phyloP scores from a whole-genome alignment of 306 rosid species.

The Cicer cuneatum region DNA sequence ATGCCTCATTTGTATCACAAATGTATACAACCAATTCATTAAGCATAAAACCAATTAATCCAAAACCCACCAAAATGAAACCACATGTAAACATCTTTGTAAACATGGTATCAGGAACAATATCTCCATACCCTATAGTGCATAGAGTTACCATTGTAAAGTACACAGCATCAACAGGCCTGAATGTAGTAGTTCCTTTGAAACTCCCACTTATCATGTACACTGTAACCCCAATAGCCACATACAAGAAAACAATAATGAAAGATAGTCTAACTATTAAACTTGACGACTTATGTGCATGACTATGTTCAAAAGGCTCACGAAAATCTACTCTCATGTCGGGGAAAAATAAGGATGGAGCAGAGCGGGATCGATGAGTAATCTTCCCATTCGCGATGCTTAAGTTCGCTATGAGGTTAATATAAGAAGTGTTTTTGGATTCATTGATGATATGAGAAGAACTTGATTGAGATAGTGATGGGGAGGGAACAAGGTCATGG shows the following conservation, averaged over 20 bases:
- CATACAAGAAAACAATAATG: slow-evolving; percentile 51
- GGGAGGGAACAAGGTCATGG: slow-evolving; percentile 48
- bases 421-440: slow-evolving; percentile 46
- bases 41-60: slow-evolving; percentile 59
- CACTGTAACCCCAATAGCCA: slow-evolving; percentile 54
- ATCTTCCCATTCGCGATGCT: slow-evolving; percentile 49
- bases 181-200: slow-evolving; percentile 52
- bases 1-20: slow-evolving; percentile 69
- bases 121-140: slow-evolving; percentile 82
- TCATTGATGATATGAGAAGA: slow-evolving; percentile 50
- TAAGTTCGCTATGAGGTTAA: slow-evolving; percentile 57
- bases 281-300: slow-evolving; percentile 32
- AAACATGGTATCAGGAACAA: slow-evolving; percentile 62
- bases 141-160: slow-evolving; percentile 73
- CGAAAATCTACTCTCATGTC: slow-evolving; percentile 13
- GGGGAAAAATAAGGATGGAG: slow-evolving; percentile 61
- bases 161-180: slow-evolving; percentile 69
- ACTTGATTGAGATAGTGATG: slow-evolving; percentile 37
- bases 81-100: slow-evolving; percentile 66
- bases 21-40: slow-evolving; percentile 65
- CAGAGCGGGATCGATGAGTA: slow-evolving; percentile 60
- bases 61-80: slow-evolving; percentile 75
- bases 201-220: slow-evolving; percentile 52
- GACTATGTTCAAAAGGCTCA: slow-evolving; percentile 46
- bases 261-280: slow-evolving; percentile 52